Percentiles rank a stretch among this genome's conserved stretches.
Conservation (phyloP, 176 grass and related monocot species). For the Oropetium thomaeum region DNA sequence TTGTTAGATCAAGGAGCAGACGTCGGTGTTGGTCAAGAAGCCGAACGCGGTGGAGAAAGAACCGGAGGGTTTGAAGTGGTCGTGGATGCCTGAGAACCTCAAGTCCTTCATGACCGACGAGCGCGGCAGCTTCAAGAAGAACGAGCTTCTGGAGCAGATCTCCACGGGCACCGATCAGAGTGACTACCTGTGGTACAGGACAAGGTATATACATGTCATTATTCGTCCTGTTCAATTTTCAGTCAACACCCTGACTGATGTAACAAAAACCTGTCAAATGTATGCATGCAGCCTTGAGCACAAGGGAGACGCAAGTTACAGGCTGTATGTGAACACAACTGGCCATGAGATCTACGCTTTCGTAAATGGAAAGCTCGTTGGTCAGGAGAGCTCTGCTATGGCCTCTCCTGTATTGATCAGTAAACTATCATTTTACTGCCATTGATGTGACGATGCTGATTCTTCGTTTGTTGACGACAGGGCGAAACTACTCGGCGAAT, state of each 20-base stretch:
- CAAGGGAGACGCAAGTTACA: conserved; percentile 32
- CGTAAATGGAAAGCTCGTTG: conserved; percentile 43
- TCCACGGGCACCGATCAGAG: conserved; percentile 49
- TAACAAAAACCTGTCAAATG: background rate
- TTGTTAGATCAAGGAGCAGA: conserved; percentile 73
- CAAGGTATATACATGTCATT: no score
- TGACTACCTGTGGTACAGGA: conserved; percentile 90
- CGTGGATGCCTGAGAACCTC: conserved; percentile 52
- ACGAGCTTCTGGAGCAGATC: conserved; percentile 46
- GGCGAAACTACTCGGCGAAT: conserved; percentile 26
- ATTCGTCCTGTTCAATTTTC: background rate
- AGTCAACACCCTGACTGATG: background rate
- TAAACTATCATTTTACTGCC: background rate
- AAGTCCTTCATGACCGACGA: conserved; percentile 44
- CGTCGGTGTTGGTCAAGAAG: conserved; percentile 69
- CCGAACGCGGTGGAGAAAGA: background rate
- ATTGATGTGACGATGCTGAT: background rate
- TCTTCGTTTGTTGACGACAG: background rate
- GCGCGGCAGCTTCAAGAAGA: conserved; percentile 23
- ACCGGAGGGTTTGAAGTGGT: conserved; percentile 37
- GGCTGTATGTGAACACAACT: conserved; percentile 36
- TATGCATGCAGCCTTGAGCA: conserved; percentile 30
- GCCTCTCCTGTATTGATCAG: background rate
- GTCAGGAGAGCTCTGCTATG: conserved; percentile 1
- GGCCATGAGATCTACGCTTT: conserved; percentile 48